Conservation (phyloP, 768 basidiomycete species). For the Rhizopogon vinicolor region DNA sequence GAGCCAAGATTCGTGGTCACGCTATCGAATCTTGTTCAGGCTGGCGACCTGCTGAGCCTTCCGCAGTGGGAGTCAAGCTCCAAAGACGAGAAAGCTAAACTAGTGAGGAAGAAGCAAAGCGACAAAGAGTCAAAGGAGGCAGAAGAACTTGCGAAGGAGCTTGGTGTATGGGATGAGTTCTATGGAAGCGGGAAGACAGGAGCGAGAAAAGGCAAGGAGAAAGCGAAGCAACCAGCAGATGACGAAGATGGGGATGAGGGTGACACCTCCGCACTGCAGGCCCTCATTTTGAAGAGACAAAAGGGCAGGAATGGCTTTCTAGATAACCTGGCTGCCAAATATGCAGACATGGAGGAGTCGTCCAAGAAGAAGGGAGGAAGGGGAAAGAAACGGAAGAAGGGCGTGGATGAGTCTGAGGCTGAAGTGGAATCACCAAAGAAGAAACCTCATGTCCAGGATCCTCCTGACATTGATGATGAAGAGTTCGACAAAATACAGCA, state of each 20-base stretch:
- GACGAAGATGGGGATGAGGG: constrained; percentile 43
- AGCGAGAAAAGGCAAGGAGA: constrained; percentile 50
- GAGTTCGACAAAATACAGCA: constrained; percentile 60
- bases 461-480: constrained; percentile 61
- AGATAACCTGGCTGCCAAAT: constrained; percentile 72
- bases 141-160: constrained; percentile 75
- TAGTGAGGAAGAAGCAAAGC: constrained; percentile 67
- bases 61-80: constrained; percentile 64
- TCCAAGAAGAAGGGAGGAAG: constrained; percentile 38
- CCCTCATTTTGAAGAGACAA: constrained; percentile 76
- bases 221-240: constrained; percentile 33
- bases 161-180: constrained; percentile 95
- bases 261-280: constrained; percentile 69
- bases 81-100: constrained; percentile 76
- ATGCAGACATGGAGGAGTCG: constrained; percentile 42
- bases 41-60: constrained; percentile 51
- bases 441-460: constrained; percentile 37
- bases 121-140: constrained; percentile 83
- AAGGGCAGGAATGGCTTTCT: constrained; percentile 70
- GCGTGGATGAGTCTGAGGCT: constrained; percentile 29
- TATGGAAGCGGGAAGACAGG: constrained; percentile 73
- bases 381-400: constrained; percentile 50
- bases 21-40: constrained; percentile 63
- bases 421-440: constrained; percentile 43
- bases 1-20: constrained; percentile 76